These are phyloP conservation scores for Acer negundo DNA, from an alignment of 345 rosid genomes.

Conservation along the genomic window DNA sequence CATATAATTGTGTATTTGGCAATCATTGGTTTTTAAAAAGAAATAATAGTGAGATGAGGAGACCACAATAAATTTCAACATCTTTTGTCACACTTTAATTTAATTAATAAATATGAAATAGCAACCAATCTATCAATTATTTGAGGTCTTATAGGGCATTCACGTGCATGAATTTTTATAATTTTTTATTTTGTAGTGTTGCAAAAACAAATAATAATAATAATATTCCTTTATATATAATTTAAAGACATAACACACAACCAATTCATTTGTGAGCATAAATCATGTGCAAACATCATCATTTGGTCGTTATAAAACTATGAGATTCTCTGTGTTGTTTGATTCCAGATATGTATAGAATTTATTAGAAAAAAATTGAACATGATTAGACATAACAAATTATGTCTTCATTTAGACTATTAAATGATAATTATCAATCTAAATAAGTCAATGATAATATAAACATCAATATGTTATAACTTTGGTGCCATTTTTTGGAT, in stretches of 20 bases:
- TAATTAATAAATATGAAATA: background rate
- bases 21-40: background rate
- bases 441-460: background rate
- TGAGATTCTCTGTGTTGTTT: background rate
- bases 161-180: background rate
- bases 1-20: background rate
- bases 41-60: background rate
- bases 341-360: background rate
- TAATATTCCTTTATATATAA: background rate
- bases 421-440: background rate
- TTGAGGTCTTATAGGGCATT: background rate
- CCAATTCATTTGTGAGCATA: background rate
- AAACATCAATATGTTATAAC: background rate
- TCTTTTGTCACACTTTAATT: background rate
- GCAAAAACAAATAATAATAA: background rate
- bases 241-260: background rate
- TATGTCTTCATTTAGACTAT: background rate
- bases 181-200: background rate
- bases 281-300: conserved; percentile 5
- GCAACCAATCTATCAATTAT: background rate
- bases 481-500: background rate
- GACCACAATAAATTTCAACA: background rate
- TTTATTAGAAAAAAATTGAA: background rate
- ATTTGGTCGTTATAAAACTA: background rate
- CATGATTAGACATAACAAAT: background rate